phyloP scores from a whole-genome alignment of 169 alveolate genomes.

The Prorocentrum cordatum region DNA sequence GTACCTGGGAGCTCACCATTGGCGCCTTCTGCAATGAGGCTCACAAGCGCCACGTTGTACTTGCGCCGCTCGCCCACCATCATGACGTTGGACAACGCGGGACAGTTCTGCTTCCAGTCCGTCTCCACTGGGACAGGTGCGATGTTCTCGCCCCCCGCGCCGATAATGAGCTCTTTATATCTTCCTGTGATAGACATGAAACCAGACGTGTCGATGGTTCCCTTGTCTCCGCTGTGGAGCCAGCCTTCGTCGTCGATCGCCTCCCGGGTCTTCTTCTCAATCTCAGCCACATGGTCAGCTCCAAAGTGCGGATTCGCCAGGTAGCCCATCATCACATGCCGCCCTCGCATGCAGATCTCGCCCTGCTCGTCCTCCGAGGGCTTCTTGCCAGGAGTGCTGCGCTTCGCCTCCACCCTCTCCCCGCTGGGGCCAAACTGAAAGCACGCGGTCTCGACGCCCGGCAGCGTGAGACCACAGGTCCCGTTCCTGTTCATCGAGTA shows the following conservation, averaged over 20 bases:
- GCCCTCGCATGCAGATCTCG: constrained; percentile 67
- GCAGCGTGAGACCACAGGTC: too few relatives aligned
- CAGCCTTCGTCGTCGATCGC: constrained; percentile 61
- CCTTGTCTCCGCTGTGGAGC: constrained; percentile 69
- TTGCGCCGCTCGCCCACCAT: constrained; percentile 69
- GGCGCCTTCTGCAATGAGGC: constrained; percentile 32
- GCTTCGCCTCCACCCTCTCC: constrained; percentile 24
- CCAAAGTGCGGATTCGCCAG: constrained; percentile 70
- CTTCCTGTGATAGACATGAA: constrained; percentile 52
- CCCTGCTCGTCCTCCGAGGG: too few relatives aligned
- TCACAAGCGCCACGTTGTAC: constrained; percentile 45
- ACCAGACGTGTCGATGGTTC: constrained; percentile 7
- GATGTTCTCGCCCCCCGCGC: constrained; percentile 68
- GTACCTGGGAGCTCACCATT: constrained; percentile 56
- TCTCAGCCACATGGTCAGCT: too few relatives aligned
- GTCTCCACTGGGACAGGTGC: constrained; percentile 68
- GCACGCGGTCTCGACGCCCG: constrained; percentile 24
- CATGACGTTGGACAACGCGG: too few relatives aligned
- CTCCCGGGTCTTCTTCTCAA: constrained; percentile 8
- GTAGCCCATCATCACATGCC: constrained; percentile 67
- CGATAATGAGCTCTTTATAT: constrained; percentile 64
- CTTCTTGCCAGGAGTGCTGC: too few relatives aligned
- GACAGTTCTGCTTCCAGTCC: too few relatives aligned
- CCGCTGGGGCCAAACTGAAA: constrained; percentile 31
- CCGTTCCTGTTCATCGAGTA: too few relatives aligned